Base-by-base conservation (phyloP, 805 yeast species). In the Wickerhamiella kazuoi region DNA sequence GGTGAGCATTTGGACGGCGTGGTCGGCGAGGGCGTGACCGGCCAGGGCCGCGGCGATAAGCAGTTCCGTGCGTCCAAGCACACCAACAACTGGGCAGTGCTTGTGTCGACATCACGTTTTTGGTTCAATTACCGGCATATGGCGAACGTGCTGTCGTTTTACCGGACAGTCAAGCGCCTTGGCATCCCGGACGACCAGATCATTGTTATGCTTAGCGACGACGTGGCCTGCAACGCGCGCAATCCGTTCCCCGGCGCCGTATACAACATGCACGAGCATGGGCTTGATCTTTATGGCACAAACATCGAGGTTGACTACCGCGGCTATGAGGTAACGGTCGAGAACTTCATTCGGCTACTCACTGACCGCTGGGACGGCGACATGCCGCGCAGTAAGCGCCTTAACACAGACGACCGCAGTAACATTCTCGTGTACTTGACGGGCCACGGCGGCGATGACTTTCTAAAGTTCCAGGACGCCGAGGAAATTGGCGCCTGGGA, bases 121-220 rank as follows among this genome's bases (percentile, higher is more conserved):
- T 90, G 99, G 99, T 90, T 90, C 68, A 90, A 90, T 59, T 90
- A 90, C 55, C 69, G 98, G 23, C 99, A 90, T 58, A 82, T 87
- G 83, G 97, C 98, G 30, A 90, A 90, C 59, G 94, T 80, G 23
- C 64, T 90, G 48, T 79, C 94, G 54, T 76, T 90, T 72, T 90
- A 90, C 63, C 69, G 98, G 49, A 90, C 97, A 0, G 97, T 90
- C 30, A 90, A 87, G 59, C 67, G 98, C 50, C 61, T 90, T 38
- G 99, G 98, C 2, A 90, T 90, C 20, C 99, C 99, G 0, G 98
- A 90, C 61, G 84, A 95, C 2, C 97, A 90, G 54, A 90, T 90
- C 54, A 86, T 90, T 34, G 64, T 90, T 50, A 90, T 90, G 97
- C 63, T 90, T 38, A 79, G 95, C 34, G 99, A 90, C 59, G 99